Evolutionary conservation across 2,329 filamentous ascomycete species (phyloP).

Genomic region (Fusarium devonianum): DNA sequence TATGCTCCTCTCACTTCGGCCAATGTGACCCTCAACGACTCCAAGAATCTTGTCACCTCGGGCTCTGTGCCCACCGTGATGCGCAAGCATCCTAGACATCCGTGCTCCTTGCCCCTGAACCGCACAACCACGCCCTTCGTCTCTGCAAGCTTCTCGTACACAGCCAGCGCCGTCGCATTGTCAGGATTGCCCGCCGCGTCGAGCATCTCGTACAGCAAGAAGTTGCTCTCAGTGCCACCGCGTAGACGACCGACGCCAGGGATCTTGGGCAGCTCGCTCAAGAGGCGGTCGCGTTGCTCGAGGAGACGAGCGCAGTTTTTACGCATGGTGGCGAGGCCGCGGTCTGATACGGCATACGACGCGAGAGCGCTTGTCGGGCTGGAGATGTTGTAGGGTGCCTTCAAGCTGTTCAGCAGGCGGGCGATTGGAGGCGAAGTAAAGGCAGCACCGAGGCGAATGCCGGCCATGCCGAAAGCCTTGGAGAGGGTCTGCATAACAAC

Average conservation of each 20-base stretch:
- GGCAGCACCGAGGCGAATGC: slow-evolving; percentile 86
- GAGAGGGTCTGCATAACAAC: slow-evolving; percentile 99
- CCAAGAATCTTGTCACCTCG: slow-evolving; percentile 82
- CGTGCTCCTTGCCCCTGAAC: slow-evolving; percentile 91
- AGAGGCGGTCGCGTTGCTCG: slow-evolving; percentile 76
- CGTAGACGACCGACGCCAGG: slow-evolving; percentile 80
- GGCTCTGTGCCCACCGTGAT: slow-evolving; percentile 91
- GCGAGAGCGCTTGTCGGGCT: slow-evolving; percentile 87
- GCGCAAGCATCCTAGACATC: slow-evolving; percentile 86
- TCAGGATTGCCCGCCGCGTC: slow-evolving; percentile 75
- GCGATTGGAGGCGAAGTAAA: slow-evolving; percentile 82
- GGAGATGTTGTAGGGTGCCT: slow-evolving; percentile 95
- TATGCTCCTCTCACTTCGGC: slow-evolving; percentile 51
- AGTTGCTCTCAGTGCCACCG: slow-evolving; percentile 85
- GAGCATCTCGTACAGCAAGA: slow-evolving; percentile 88
- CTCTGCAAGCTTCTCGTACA: slow-evolving; percentile 87
- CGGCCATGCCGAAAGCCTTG: slow-evolving; percentile 95
- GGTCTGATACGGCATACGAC: slow-evolving; percentile 69
- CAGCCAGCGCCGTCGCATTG: slow-evolving; percentile 77
- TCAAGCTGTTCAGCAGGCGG: slow-evolving; percentile 84
- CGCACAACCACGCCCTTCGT: slow-evolving; percentile 88
- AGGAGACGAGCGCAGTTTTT: slow-evolving; percentile 74
- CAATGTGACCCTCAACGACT: slow-evolving; percentile 65
- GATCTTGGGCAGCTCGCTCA: slow-evolving; percentile 76
- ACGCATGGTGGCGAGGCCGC: slow-evolving; percentile 77